Base-by-base conservation (phyloP, 352 stramenopile species). In the Globisporangium paroecandrum region DNA sequence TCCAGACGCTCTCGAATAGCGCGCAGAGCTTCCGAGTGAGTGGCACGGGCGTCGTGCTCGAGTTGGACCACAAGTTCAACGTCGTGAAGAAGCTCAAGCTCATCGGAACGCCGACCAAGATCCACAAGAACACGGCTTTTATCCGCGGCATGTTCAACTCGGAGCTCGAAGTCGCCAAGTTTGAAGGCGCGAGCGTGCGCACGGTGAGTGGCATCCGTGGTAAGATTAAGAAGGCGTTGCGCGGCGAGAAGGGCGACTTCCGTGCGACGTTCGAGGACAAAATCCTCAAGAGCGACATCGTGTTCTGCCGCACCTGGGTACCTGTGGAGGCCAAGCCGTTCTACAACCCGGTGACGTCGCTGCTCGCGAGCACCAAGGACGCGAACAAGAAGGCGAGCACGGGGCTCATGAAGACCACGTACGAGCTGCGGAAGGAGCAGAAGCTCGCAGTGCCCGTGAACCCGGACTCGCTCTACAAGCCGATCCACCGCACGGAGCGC, bases 41-140 rank as follows among this genome's bases (percentile, higher is more conserved):
- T 54, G 93, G 94, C 15, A 99, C 98, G 20, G 98, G 98, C 34
- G 97, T 99, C 5, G 91, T 98, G 29, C 77, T 99, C 24, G 97
- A 99, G 72, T 83, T 99, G 20, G 96, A 99, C 81, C 93, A 98
- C 61, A 98, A 95, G 62, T 99, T 99, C 63, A 91, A 93, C 67
- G 90, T 99, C 34, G 95, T 99, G 65, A 99, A 99, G 83, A 99
- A 99, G 82, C 90, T 99, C 56, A 99, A 99, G 84, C 88, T 99
- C 12, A 97, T 99, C 29, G 98, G 98, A 71, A 98, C 93, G 22
- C 98, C 98, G 2, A 91, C 82, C 47, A 99, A 99, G 79, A 98
- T 99, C 62, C 86, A 94, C 86, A 99, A 99, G 76, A 99, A 99
- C 81, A 99, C 98, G 58, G 97, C 98, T 27, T 99, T 99, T 75